Evolutionary conservation across 495 filamentous ascomycete species (phyloP).

Genomic region (Penicillium arizonense): DNA sequence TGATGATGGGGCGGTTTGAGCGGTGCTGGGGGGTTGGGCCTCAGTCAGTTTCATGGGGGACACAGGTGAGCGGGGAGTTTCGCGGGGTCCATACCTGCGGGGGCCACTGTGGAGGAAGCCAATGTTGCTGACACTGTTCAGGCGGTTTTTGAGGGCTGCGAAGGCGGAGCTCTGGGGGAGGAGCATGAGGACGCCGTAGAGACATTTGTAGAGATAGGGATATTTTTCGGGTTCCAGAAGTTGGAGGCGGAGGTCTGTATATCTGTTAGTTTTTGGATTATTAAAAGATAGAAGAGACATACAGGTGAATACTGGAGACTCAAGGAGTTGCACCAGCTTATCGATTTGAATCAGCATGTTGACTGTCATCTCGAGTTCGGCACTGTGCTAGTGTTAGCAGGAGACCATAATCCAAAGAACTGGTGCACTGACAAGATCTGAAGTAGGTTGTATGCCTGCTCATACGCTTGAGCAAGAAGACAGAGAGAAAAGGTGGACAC

Average conservation of each 20-base stretch:
- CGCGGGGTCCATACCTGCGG: constrained; percentile 64
- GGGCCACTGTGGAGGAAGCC: constrained; percentile 87
- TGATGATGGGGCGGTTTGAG: constrained; percentile 15
- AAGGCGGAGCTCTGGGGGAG: constrained; percentile 97
- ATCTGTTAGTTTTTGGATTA: constrained; percentile 4
- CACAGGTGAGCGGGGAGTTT: not conserved
- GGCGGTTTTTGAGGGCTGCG: constrained; percentile 91
- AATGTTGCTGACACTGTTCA: constrained; percentile 95
- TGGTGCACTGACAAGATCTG: constrained; percentile 78
- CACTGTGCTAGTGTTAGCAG: constrained; percentile 57
- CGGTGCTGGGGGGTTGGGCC: constrained; percentile 10
- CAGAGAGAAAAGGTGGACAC: constrained; percentile 97
- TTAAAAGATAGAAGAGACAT: constrained; percentile 13
- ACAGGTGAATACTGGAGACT: constrained; percentile 98
- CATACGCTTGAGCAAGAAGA: constrained; percentile 94
- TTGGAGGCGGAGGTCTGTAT: constrained; percentile 84
- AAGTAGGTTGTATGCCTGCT: constrained; percentile 94
- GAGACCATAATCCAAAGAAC: not conserved
- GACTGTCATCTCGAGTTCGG: constrained; percentile 97
- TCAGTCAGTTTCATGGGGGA: constrained; percentile 5
- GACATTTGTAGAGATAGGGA: constrained; percentile 95
- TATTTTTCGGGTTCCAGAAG: constrained; percentile 97
- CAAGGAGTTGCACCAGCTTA: constrained; percentile 95
- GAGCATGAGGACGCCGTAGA: constrained; percentile 97
- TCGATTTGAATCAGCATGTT: constrained; percentile 99